These are phyloP conservation scores for Phytomonas francai DNA, from an alignment of 208 protist genomes.

Conservation along the genomic window DNA sequence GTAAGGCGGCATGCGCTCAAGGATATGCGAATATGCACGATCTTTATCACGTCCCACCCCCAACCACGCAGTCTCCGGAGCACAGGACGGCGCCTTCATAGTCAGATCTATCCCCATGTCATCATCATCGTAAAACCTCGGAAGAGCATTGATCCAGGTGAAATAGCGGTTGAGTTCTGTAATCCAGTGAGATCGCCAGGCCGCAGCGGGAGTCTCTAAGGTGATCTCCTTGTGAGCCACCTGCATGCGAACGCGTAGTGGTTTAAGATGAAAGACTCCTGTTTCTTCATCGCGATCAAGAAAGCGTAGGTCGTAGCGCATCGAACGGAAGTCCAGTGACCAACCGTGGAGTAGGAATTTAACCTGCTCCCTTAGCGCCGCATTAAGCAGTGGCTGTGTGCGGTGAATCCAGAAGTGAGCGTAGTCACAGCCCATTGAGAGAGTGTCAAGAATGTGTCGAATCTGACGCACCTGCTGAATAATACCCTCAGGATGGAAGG, in stretches of 20 bases:
- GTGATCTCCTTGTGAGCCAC: conserved; percentile 74
- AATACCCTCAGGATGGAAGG: conserved; percentile 56
- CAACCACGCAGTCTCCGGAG: background rate
- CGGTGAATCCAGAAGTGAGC: conserved; percentile 59
- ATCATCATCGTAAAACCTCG: conserved; percentile 47
- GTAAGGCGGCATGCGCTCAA: conserved; percentile 36
- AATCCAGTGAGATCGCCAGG: conserved; percentile 78
- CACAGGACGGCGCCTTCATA: background rate
- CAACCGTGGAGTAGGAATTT: conserved; percentile 61
- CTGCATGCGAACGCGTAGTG: conserved; percentile 74
- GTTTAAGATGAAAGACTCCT: conserved; percentile 69
- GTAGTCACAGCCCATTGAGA: conserved; percentile 52
- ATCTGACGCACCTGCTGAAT: conserved; percentile 50
- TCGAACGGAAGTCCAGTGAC: conserved; percentile 77
- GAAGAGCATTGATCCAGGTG: conserved; percentile 63
- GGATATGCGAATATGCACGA: conserved; percentile 44
- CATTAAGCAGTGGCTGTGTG: conserved; percentile 66
- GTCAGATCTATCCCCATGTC: conserved; percentile 19
- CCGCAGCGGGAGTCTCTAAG: conserved; percentile 40
- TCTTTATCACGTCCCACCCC: background rate
- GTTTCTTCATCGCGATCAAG: conserved; percentile 45
- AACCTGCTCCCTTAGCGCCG: conserved; percentile 56
- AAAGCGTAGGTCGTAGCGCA: conserved; percentile 62
- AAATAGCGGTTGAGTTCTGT: conserved; percentile 65
- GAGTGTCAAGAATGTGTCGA: conserved; percentile 31